Base-by-base conservation (phyloP, 2,329 filamentous ascomycete species). In the Aspergillus quadrilineatus region DNA sequence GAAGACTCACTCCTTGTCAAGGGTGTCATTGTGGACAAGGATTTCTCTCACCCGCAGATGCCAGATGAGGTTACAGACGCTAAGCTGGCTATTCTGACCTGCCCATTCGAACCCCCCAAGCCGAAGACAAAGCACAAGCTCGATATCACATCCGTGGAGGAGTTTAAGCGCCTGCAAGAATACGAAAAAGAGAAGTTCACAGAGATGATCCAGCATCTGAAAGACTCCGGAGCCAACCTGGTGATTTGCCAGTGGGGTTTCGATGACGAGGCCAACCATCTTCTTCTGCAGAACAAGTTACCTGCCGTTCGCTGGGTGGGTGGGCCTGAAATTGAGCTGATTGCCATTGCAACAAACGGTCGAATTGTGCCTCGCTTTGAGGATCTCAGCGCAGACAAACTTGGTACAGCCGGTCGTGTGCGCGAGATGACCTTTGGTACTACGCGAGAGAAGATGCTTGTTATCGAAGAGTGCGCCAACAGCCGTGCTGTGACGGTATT, bases 171-270 rank as follows among this genome's bases (percentile, higher is more conserved):
- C 79, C 80, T 99, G 63, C 94, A 99, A 73, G 90, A 83, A 66
- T 99, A 99, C 79, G 94, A 99, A 79, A 88, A 88, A 68, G 89
- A 90, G 73, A 99, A 97, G 79, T 99, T 99, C 73, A 85, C 90
- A 57, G 93, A 97, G 80, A 99, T 99, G 94, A 97, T 99, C 68
- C 83, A 95, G 73, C 90, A 97, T 77, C 94, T 99, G 81, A 99
- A 99, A 80, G 90, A 90, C 69, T 95, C 93, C 0, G 94, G 94
- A 60, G 94, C 94, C 63, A 99, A 99, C 79, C 83, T 99, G 59
- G 94, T 92, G 62, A 96, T 99, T 71, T 99, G 94, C 79, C 95
- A 99, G 75, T 99, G 95, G 94, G 94, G 94, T 65, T 99, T 99
- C 72, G 94, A 99, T 73, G 94, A 99, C 71, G 94, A 99, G 79